Base-by-base conservation (phyloP, 306 rosid genomes). In the Abrus precatorius region DNA sequence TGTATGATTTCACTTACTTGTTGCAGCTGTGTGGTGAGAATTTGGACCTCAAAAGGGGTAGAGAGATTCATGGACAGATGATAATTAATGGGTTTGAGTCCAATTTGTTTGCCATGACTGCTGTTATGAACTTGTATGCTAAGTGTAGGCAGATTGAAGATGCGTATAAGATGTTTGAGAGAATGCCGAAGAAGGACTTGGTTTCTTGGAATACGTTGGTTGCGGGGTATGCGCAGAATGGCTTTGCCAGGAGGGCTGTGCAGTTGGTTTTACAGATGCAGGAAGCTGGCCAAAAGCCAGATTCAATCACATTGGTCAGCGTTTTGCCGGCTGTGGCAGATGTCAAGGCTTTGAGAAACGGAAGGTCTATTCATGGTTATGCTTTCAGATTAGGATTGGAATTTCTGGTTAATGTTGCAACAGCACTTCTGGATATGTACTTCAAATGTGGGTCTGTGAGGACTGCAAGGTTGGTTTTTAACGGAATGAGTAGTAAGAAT, bases 321-420 rank as follows among this genome's bases (percentile, higher is more conserved):
- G 56, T 93, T 82, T 70, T 95, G 85, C 99, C 97, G 28, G 99
- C 99, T 9, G 86, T 84, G 71, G 93, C 97, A 6, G 94, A 95
- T 85, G 55, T 86, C 32, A 86, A 89, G 81, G 88, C 88, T 7
- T 84, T 91, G 84, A 82, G 82, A 48, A 82, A 83, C 32, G 99
- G 97, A n/a, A 93, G 84, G 77, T 91, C 93, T 0, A 53, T 91
- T 79, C 99, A 93, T 56, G 95, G 91, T 11, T 90, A 83, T 84
- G 95, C 81, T 55, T 30, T 90, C 7, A 89, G 94, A 61, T 87
- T 90, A 29, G 91, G 95, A 54, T 93, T 90, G 74, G 94, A 80
- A 1, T 85, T 90, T 6, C 68, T 85, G 49, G 97, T 93, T 34
- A 95, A 95, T 77, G 75, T 93, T 73, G 84, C 89, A 0, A 89